phyloP scores from a whole-genome alignment of 805 yeast species.

The Grigorovia yakushimaensis region DNA sequence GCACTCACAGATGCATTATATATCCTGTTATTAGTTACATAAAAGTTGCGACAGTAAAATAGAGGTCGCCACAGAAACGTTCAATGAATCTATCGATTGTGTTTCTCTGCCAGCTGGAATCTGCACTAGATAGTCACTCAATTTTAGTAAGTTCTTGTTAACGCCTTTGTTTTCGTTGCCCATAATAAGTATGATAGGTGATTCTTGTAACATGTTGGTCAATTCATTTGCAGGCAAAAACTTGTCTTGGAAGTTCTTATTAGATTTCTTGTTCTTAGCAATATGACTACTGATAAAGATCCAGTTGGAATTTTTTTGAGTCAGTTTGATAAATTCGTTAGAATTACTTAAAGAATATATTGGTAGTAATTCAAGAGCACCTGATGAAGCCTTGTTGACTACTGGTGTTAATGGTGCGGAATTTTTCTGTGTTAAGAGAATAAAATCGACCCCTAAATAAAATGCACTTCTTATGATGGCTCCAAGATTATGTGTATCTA shows the following conservation, averaged over 20 bases:
- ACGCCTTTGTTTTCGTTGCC: slow-evolving; percentile 87
- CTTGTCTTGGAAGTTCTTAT: slow-evolving; percentile 26
- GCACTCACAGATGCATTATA: too few relatives aligned
- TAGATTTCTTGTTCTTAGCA: slow-evolving; percentile 16
- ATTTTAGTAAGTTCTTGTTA: slow-evolving; percentile 49
- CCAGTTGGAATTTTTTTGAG: slow-evolving; percentile 56
- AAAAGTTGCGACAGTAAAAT: slow-evolving; percentile 40
- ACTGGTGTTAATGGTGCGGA: slow-evolving; percentile 70
- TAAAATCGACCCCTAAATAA: slow-evolving; percentile 73
- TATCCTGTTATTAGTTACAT: slow-evolving; percentile 5
- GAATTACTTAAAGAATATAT: slow-evolving; percentile 53
- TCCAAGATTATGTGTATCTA: slow-evolving; percentile 84
- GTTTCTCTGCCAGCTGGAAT: slow-evolving; percentile 20
- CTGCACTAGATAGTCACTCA: slow-evolving; percentile 41
- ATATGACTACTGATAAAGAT: slow-evolving; percentile 52
- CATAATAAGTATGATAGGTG: slow-evolving; percentile 62
- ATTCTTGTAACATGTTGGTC: slow-evolving; percentile 31
- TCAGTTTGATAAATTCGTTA: slow-evolving; percentile 47
- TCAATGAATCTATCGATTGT: slow-evolving; percentile 57
- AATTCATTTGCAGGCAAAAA: slow-evolving; percentile 36
- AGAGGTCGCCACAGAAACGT: slow-evolving; percentile 86
- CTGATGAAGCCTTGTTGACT: slow-evolving; percentile 73
- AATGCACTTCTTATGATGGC: slow-evolving; percentile 73
- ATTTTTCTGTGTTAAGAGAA: slow-evolving; percentile 58
- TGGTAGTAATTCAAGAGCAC: slow-evolving; percentile 68